Evolutionary conservation across 108 stramenopile genomes (phyloP).

Genomic region (Pseudonitzschia pungens): DNA sequence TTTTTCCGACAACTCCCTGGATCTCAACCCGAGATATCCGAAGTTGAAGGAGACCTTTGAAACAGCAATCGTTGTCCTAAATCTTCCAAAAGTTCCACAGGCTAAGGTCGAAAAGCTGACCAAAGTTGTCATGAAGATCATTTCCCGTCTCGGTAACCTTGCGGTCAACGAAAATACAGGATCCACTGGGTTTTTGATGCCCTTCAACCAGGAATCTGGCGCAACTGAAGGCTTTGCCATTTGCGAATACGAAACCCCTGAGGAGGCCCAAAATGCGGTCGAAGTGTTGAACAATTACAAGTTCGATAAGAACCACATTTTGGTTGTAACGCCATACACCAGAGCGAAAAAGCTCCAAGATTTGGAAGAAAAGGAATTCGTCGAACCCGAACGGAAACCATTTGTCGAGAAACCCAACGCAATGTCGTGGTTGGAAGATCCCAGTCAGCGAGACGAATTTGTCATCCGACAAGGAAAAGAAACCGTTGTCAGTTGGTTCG

Average conservation of each 20-base stretch:
- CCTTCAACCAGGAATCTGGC: conserved; percentile 59
- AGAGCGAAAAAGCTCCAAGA: conserved; percentile 57
- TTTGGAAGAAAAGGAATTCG: conserved; percentile 65
- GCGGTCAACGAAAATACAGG: conserved; percentile 49
- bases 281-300: conserved; percentile 88
- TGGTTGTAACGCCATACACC: conserved; percentile 74
- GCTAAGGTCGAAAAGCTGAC: conserved; percentile 78
- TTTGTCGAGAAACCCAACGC: conserved; percentile 88
- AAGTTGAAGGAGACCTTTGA: conserved; percentile 69
- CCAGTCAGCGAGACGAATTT: conserved; percentile 90
- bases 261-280: conserved; percentile 90
- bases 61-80: conserved; percentile 73
- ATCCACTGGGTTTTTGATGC: conserved; percentile 65
- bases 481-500: conserved; percentile 90
- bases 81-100: conserved; percentile 78
- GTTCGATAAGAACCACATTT: conserved; percentile 91
- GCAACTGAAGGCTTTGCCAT: conserved; percentile 88
- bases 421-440: conserved; percentile 91
- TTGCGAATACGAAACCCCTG: conserved; percentile 84
- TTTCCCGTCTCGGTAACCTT: conserved; percentile 64
- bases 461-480: conserved; percentile 90
- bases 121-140: conserved; percentile 73
- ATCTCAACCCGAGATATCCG: conserved; percentile 73
- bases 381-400: conserved; percentile 70
- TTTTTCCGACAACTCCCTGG: conserved; percentile 79